Conservation (phyloP, 441 rosid genomes). For the Jatropha multifida region DNA sequence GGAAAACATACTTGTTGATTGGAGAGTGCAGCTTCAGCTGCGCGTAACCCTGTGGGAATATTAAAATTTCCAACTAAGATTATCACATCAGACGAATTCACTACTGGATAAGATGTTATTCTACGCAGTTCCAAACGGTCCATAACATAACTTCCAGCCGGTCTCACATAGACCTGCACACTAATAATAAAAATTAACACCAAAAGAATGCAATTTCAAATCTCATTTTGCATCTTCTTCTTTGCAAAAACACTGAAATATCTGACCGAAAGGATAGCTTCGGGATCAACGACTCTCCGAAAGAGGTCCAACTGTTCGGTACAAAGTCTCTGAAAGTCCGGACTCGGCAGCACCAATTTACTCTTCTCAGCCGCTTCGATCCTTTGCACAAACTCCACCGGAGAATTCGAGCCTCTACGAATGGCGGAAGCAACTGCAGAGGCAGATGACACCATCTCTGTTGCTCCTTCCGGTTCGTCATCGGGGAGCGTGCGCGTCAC, state of each 20-base stretch:
- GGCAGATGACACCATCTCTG: constrained; percentile 56
- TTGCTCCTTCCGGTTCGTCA: constrained; percentile 32
- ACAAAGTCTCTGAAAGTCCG: constrained; percentile 79
- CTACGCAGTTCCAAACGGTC: constrained; percentile 85
- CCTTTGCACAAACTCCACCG: constrained; percentile 66
- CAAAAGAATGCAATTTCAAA: neutral
- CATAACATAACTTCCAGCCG: constrained; percentile 95
- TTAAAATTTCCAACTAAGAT: constrained; percentile 69
- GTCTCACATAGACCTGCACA: constrained; percentile 41
- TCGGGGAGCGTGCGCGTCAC: constrained; percentile 40
- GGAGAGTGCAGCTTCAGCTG: constrained; percentile 80
- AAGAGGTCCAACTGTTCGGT: constrained; percentile 76
- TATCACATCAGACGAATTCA: constrained; percentile 47
- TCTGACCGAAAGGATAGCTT: constrained; percentile 66
- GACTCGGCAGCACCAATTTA: constrained; percentile 67
- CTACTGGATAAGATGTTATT: constrained; percentile 53
- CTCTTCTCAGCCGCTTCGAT: constrained; percentile 54
- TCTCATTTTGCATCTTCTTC: neutral
- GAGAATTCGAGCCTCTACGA: constrained; percentile 58
- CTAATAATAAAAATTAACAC: neutral
- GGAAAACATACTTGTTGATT: constrained; percentile 53
- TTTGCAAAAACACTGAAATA: constrained; percentile 4
- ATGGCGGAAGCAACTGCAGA: constrained; percentile 75
- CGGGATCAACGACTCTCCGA: constrained; percentile 65
- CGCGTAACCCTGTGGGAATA: constrained; percentile 72